A percentile compares a stretch with the other conserved stretches of the same genome.
Conservation (phyloP, 1,284 basidiomycete species). For the Takashimella tepidaria region DNA sequence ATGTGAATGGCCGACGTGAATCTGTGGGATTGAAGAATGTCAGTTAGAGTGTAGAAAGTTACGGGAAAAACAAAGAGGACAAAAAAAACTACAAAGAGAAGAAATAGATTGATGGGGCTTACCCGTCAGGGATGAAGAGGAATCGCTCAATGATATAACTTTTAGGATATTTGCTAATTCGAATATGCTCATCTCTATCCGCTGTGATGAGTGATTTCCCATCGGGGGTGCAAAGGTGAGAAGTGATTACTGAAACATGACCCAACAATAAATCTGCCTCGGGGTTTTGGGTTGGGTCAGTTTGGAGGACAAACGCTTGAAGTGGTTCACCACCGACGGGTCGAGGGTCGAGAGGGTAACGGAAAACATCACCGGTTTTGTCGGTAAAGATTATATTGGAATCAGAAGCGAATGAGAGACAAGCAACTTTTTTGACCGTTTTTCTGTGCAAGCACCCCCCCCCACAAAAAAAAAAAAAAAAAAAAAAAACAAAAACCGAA, state of each 20-base stretch:
- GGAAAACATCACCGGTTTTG: constrained; percentile 44
- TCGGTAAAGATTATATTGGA: constrained; percentile 35
- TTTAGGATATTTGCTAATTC: constrained; percentile 81
- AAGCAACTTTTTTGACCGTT: constrained; percentile 25
- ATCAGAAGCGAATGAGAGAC: constrained; percentile 20
- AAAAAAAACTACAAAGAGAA: neutral
- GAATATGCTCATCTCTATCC: constrained; percentile 87
- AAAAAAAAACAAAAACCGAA: too few species aligned
- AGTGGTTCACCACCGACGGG: constrained; percentile 43
- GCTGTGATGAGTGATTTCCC: constrained; percentile 73
- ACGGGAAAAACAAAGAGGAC: constrained; percentile 4
- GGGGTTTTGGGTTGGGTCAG: constrained; percentile 59
- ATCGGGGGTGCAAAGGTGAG: constrained; percentile 62
- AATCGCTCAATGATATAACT: constrained; percentile 77
- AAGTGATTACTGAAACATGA: constrained; percentile 76
- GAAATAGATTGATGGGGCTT: constrained; percentile 30
- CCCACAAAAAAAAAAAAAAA: too few species aligned
- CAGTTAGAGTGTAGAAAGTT: neutral
- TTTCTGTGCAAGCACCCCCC: too few species aligned
- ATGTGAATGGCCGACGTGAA: constrained; percentile 76
- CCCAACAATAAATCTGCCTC: constrained; percentile 68
- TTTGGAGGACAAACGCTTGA: constrained; percentile 55
- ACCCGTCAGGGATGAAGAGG: constrained; percentile 79
- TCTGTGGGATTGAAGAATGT: constrained; percentile 52
- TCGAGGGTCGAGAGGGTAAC: constrained; percentile 55